A percentile compares a stretch with the other conserved stretches of the same genome.
phyloP scores from a whole-genome alignment of 352 stramenopile species.

The Globisporangium viniferum region DNA sequence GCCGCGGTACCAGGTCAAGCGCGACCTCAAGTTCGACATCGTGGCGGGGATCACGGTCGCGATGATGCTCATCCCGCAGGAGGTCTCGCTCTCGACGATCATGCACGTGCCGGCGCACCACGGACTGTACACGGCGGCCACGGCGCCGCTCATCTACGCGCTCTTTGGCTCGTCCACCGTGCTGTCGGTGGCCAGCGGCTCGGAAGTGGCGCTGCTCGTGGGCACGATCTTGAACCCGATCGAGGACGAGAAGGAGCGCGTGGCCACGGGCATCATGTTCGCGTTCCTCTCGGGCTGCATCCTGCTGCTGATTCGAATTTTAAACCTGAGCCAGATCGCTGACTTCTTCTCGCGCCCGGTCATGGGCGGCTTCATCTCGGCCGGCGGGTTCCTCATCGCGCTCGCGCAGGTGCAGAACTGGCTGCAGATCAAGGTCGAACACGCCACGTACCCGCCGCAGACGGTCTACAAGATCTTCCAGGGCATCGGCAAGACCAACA shows the following conservation, averaged over 20 bases:
- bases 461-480: constrained; percentile 57
- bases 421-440: constrained; percentile 60
- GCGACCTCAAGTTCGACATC: constrained; percentile 56
- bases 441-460: constrained; percentile 42
- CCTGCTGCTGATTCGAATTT: constrained; percentile 71
- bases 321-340: constrained; percentile 81
- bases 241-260: constrained; percentile 32
- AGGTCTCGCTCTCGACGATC: constrained; percentile 86
- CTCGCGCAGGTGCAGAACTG: constrained; percentile 86
- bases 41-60: constrained; percentile 53
- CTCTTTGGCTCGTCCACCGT: constrained; percentile 82
- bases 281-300: constrained; percentile 76
- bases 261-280: constrained; percentile 42
- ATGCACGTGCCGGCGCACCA: constrained; percentile 85
- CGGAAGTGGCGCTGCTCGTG: constrained; percentile 53
- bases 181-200: constrained; percentile 76
- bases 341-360: constrained; percentile 89
- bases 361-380: constrained; percentile 88
- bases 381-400: constrained; percentile 85
- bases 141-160: constrained; percentile 81
- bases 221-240: constrained; percentile 53
- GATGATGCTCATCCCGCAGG: constrained; percentile 89
- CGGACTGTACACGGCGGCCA: constrained; percentile 85
- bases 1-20: constrained; percentile 40
- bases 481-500: constrained; percentile 59